phyloP scores from a whole-genome alignment of 2,329 filamentous ascomycete genomes.

The Fusarium cyanostomum region DNA sequence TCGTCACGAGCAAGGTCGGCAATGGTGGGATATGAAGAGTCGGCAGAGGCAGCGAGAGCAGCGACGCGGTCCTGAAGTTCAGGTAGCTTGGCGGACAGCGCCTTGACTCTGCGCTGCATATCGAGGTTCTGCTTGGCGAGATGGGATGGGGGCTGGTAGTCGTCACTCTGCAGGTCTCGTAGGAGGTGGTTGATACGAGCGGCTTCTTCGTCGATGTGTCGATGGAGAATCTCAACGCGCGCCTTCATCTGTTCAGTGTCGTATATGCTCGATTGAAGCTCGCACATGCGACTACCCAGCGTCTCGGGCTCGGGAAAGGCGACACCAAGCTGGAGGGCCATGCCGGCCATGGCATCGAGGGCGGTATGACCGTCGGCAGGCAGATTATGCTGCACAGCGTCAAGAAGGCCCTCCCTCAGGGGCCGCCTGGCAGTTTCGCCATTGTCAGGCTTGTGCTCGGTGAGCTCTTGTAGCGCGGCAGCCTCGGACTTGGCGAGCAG shows the following conservation, averaged over 20 bases:
- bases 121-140: constrained; percentile 78
- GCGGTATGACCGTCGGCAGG: constrained; percentile 63
- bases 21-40: constrained; percentile 58
- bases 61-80: constrained; percentile 66
- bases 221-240: constrained; percentile 65
- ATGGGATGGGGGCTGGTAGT: constrained; percentile 64
- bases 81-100: constrained; percentile 70
- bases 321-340: constrained; percentile 60
- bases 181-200: constrained; percentile 52
- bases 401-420: constrained; percentile 56
- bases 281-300: constrained; percentile 63
- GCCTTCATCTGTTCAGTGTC: constrained; percentile 65
- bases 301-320: constrained; percentile 58
- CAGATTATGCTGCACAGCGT: constrained; percentile 64
- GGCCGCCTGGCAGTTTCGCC: constrained; percentile 42
- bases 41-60: constrained; percentile 49
- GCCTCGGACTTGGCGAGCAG: constrained; percentile 68
- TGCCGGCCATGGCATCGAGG: constrained; percentile 66
- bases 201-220: constrained; percentile 63
- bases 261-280: constrained; percentile 63
- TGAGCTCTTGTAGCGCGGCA: constrained; percentile 65
- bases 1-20: constrained; percentile 68
- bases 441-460: constrained; percentile 17
- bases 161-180: constrained; percentile 53
- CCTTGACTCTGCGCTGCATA: constrained; percentile 74